Evolutionary conservation across 768 basidiomycete genomes (phyloP).

Genomic region (Trametes maxima): DNA sequence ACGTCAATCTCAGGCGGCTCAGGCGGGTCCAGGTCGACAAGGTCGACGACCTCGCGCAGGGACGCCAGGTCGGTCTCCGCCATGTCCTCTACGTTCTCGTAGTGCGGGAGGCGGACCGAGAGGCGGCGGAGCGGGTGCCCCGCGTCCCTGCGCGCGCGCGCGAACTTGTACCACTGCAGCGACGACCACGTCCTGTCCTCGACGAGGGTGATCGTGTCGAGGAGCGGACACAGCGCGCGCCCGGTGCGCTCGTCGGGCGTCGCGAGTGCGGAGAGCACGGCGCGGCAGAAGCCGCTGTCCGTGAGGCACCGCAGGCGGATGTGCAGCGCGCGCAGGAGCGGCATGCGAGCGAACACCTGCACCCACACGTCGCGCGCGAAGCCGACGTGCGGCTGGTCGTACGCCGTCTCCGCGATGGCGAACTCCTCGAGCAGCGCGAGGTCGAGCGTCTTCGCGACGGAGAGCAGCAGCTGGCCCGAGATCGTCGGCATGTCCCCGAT

Average conservation of each 20-base stretch:
- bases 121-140: conserved; percentile 30
- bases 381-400: conserved; percentile 25
- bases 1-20: conserved; percentile 19
- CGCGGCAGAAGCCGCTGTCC: conserved; percentile 32
- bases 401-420: conserved; percentile 28
- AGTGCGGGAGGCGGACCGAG: conserved; percentile 30
- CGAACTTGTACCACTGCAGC: conserved; percentile 32
- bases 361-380: conserved; percentile 29
- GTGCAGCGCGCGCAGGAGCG: conserved; percentile 28
- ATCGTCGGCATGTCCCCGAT: conserved; percentile 33
- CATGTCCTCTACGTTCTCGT: conserved; percentile 33
- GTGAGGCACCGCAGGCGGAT: conserved; percentile 27
- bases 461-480: conserved; percentile 27
- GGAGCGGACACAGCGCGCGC: conserved; percentile 25
- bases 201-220: conserved; percentile 28
- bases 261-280: conserved; percentile 29
- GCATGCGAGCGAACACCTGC: conserved; percentile 29
- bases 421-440: conserved; percentile 31
- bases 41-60: conserved; percentile 29
- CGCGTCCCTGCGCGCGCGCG: conserved; percentile 23
- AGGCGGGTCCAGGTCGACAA: conserved; percentile 33
- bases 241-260: conserved; percentile 26
- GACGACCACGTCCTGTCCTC: conserved; percentile 35
- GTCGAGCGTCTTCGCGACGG: conserved; percentile 27
- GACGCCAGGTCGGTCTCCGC: conserved; percentile 32